phyloP scores from a whole-genome alignment of 495 filamentous ascomycete genomes.

The Penicillium flavigenum region DNA sequence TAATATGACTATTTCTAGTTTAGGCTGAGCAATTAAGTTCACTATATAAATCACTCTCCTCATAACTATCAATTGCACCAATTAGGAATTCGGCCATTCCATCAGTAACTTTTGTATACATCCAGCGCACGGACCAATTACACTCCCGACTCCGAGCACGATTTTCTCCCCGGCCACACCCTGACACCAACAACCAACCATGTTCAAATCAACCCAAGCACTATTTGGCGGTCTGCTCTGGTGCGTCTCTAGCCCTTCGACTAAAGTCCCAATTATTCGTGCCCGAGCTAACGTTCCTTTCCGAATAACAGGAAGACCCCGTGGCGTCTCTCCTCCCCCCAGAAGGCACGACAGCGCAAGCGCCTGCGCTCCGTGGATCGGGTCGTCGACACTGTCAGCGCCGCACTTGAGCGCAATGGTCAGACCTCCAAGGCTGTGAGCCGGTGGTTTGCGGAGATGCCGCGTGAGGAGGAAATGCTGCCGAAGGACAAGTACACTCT shows the following conservation, averaged over 20 bases:
- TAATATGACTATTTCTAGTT: neutral
- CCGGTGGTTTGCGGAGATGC: constrained; percentile 93
- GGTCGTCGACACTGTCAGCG: constrained; percentile 73
- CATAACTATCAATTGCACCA: neutral
- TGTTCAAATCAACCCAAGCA: constrained; percentile 74
- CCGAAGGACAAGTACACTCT: constrained; percentile 97
- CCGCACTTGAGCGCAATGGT: constrained; percentile 69
- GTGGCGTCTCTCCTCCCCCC: constrained; percentile 86
- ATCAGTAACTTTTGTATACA: constrained; percentile 11
- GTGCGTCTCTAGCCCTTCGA: constrained; percentile 43
- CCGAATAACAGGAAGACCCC: constrained; percentile 80
- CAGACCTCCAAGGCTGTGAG: constrained; percentile 69
- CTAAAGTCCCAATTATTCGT: neutral
- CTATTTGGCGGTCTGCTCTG: constrained; percentile 81
- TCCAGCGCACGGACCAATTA: constrained; percentile 30
- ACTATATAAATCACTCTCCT: neutral
- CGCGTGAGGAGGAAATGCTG: constrained; percentile 92
- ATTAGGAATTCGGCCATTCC: neutral
- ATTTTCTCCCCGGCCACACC: constrained; percentile 28
- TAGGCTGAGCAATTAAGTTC: no score
- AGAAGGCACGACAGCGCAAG: constrained; percentile 86
- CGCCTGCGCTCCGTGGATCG: constrained; percentile 82
- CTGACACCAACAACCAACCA: constrained; percentile 21
- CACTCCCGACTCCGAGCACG: constrained; percentile 30
- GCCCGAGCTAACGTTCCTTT: constrained; percentile 16